Conservation (phyloP, 257 asterid genomes). For the Datura wrightii region DNA sequence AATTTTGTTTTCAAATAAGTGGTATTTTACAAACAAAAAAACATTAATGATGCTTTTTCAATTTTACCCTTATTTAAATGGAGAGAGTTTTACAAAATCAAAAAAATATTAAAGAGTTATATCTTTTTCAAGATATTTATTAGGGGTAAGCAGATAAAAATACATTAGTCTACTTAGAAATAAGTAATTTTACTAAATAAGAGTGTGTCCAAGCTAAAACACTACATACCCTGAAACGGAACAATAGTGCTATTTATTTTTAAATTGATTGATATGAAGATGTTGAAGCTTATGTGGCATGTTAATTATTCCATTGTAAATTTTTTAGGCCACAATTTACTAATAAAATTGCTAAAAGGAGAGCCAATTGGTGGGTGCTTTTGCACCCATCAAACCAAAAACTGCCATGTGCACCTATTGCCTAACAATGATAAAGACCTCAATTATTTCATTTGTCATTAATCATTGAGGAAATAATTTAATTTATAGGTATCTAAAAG, state of each 20-base stretch:
- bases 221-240: too few relatives aligned
- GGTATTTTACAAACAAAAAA: too few relatives aligned
- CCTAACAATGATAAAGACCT: background rate
- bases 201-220: too few relatives aligned
- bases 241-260: background rate
- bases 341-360: background rate
- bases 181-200: too few relatives aligned
- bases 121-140: too few relatives aligned
- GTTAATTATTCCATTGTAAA: background rate
- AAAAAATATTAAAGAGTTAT: too few relatives aligned
- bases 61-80: too few relatives aligned
- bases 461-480: slow-evolving; percentile 8
- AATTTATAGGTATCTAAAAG: background rate
- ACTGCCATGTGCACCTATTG: slow-evolving; percentile 12
- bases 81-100: too few relatives aligned
- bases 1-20: too few relatives aligned
- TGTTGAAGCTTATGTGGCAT: background rate
- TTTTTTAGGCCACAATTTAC: background rate
- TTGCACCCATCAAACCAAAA: slow-evolving; percentile 20
- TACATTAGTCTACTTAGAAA: too few relatives aligned
- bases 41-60: too few relatives aligned
- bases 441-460: background rate
- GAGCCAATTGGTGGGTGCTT: slow-evolving; percentile 7
- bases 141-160: too few relatives aligned
- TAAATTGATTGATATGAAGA: background rate